Evolutionary conservation across 2,329 filamentous ascomycete genomes (phyloP).

Genomic region (Bipolaris gigantea): DNA sequence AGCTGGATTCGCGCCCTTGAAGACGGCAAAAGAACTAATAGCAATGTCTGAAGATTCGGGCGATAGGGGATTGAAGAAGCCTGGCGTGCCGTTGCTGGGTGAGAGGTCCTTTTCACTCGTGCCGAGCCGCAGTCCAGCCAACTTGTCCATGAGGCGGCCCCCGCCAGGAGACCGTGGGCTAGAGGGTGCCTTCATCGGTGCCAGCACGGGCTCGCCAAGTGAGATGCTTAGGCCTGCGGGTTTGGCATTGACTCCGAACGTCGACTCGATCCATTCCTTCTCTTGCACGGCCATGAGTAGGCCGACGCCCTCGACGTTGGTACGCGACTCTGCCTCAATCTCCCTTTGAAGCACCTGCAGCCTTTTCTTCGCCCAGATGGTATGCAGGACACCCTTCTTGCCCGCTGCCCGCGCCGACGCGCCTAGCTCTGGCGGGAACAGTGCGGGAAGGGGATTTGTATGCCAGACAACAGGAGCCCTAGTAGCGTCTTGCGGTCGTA

Average conservation of each 20-base stretch:
- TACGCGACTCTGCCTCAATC: conserved; percentile 71
- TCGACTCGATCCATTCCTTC: conserved; percentile 80
- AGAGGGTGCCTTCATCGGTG: conserved; percentile 58
- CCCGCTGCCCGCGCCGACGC: conserved; percentile 67
- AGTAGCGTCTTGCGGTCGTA: conserved; percentile 51
- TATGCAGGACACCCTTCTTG: conserved; percentile 81
- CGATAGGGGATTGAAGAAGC: conserved; percentile 56
- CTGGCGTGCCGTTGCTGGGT: conserved; percentile 42
- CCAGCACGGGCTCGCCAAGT: conserved; percentile 40
- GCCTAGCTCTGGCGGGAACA: conserved; percentile 77
- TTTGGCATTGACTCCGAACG: conserved; percentile 66
- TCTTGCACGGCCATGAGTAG: conserved; percentile 83
- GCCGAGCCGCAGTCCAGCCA: conserved; percentile 75
- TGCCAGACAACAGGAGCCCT: conserved; percentile 54
- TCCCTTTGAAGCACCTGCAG: conserved; percentile 74
- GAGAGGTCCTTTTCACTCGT: conserved; percentile 70
- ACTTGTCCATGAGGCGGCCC: conserved; percentile 75
- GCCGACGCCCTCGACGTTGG: conserved; percentile 79
- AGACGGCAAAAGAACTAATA: conserved; percentile 61
- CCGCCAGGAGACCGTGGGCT: conserved; percentile 65
- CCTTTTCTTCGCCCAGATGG: conserved; percentile 85
- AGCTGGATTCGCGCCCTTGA: conserved; percentile 54
- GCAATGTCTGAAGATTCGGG: conserved; percentile 66
- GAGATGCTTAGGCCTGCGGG: conserved; percentile 46
- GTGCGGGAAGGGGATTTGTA: conserved; percentile 81